These are phyloP conservation scores for Prototheca wickerhamii DNA, from an alignment of 163 green algal genomes.

Conservation along the genomic window DNA sequence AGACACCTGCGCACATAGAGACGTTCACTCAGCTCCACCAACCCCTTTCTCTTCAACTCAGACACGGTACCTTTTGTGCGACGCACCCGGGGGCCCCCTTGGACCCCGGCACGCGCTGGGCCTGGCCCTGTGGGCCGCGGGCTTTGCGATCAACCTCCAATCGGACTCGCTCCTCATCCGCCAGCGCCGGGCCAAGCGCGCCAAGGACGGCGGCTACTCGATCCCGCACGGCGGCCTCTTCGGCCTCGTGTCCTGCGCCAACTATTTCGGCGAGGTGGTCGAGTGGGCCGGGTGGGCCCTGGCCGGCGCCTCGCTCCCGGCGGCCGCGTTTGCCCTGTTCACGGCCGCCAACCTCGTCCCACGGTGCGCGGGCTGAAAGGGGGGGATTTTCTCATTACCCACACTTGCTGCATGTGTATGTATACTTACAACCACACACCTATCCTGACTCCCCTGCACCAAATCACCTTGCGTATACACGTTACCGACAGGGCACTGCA, in stretches of 20 bases:
- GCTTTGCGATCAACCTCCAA: conserved; percentile 39
- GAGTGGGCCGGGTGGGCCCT: conserved; percentile 66
- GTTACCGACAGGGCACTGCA: conserved; percentile 19
- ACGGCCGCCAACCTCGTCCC: conserved; percentile 65
- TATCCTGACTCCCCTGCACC: too few relatives aligned
- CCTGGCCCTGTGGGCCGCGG: conserved; percentile 33
- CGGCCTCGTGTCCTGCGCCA: conserved; percentile 63
- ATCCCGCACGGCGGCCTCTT: conserved; percentile 71
- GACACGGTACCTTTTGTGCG: conserved; percentile 17
- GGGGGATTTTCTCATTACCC: too few relatives aligned
- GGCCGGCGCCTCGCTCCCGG: conserved; percentile 21
- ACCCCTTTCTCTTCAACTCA: conserved; percentile 4
- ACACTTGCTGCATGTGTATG: background rate
- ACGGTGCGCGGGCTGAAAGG: too few relatives aligned
- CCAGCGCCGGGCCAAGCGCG: conserved; percentile 21
- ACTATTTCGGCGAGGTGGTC: conserved; percentile 70
- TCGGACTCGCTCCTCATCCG: conserved; percentile 34
- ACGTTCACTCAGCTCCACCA: too few relatives aligned
- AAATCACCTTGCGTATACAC: too few relatives aligned
- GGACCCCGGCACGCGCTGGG: conserved; percentile 17
- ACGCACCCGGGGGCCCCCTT: conserved; percentile 13
- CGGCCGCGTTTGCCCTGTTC: conserved; percentile 60
- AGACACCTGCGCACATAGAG: too few relatives aligned
- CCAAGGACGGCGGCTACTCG: conserved; percentile 44
- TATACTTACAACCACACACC: too few relatives aligned